Evolutionary conservation across 805 yeast species (phyloP).

Genomic region (Groenewaldozyma tartarivorans): DNA sequence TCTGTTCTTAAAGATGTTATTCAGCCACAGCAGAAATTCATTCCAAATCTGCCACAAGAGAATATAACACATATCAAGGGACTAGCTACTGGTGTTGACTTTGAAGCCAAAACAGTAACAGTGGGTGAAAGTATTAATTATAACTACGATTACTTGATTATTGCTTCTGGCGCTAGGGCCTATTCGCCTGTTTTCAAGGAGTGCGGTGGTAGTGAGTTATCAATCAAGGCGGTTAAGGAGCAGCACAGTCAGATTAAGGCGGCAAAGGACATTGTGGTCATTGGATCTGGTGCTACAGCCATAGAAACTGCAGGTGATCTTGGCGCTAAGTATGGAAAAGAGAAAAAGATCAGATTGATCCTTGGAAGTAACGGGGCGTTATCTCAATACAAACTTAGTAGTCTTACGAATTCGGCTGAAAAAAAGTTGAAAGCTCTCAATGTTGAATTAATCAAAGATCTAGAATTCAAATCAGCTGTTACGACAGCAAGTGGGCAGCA

Average conservation of each 20-base stretch:
- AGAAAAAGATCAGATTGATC: conserved; percentile 28
- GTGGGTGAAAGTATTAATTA: background rate
- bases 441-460: conserved; percentile 14
- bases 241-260: conserved; percentile 22
- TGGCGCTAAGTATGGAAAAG: conserved; percentile 27
- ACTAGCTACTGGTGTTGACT: conserved; percentile 9
- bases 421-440: conserved; percentile 13
- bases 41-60: conserved; percentile 2
- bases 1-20: conserved; percentile 1
- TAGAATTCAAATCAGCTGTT: conserved; percentile 3
- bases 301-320: conserved; percentile 43
- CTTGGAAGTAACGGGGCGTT: conserved; percentile 14
- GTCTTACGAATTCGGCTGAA: conserved; percentile 10
- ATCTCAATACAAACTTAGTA: conserved; percentile 4
- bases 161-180: conserved; percentile 17
- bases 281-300: conserved; percentile 48
- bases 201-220: conserved; percentile 3
- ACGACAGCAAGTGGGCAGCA: conserved; percentile 4
- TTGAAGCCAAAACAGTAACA: conserved; percentile 6
- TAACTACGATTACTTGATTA: conserved; percentile 12
- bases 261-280: conserved; percentile 33
- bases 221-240: conserved; percentile 5
- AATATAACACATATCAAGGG: conserved; percentile 11
- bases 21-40: conserved; percentile 1
- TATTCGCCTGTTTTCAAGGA: conserved; percentile 11